Conservation (phyloP, 495 filamentous ascomycete genomes). For the Aspergillus haitiensis region DNA sequence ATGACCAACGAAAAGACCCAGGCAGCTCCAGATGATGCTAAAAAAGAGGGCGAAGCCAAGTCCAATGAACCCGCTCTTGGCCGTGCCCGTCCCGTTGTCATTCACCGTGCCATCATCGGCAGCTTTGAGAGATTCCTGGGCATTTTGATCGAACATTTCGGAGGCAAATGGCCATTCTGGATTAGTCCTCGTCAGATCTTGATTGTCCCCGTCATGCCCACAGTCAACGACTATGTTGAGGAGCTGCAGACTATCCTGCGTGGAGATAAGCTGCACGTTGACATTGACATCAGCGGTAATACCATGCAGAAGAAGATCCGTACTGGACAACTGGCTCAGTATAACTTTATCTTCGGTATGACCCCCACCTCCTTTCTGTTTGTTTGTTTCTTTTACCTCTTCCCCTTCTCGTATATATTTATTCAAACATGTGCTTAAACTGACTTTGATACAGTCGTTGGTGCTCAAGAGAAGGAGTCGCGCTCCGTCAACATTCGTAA, state of each 20-base stretch:
- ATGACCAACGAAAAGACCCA: conserved; percentile 65
- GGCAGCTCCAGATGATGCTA: conserved; percentile 35
- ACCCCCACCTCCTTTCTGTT: background rate
- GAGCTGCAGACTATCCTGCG: conserved; percentile 67
- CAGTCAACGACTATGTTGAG: conserved; percentile 78
- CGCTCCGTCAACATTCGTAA: conserved; percentile 86
- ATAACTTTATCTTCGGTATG: conserved; percentile 85
- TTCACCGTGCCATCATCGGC: conserved; percentile 92
- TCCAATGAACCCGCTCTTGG: conserved; percentile 52
- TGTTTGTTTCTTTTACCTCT: background rate
- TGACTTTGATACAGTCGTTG: conserved; percentile 62
- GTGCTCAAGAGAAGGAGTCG: conserved; percentile 74
- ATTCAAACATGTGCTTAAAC: conserved; percentile 6
- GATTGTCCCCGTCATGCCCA: conserved; percentile 86
- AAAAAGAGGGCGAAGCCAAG: conserved; percentile 40
- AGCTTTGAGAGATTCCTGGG: conserved; percentile 93
- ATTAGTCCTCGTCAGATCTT: conserved; percentile 88
- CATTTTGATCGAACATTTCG: conserved; percentile 93
- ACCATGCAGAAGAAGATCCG: conserved; percentile 97
- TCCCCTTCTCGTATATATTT: background rate
- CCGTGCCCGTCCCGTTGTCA: conserved; percentile 91
- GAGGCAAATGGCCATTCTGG: conserved; percentile 98
- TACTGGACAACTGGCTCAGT: conserved; percentile 80
- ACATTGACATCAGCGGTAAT: conserved; percentile 86
- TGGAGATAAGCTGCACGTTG: conserved; percentile 66